Evolutionary conservation across 1,284 basidiomycete genomes (phyloP), one percentile per base, ranked within the genome.

Genomic region (Albatrellus sp.): DNA sequence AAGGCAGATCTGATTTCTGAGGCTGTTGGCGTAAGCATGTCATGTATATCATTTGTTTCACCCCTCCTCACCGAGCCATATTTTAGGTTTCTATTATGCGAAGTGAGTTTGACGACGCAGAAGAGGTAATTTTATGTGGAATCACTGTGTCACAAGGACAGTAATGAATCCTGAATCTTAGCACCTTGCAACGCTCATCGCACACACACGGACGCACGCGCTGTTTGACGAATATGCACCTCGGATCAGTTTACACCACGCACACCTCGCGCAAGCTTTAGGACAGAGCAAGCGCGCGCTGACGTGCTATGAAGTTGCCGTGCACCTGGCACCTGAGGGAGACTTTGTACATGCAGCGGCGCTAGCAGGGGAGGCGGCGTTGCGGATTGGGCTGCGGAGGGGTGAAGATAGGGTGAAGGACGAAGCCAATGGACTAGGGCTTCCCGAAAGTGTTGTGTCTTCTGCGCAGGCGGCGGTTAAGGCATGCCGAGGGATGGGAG

Each of bases 1-100:
- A 77, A 77, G 48, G 81, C 79, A 0, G 83, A 86, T 52, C 57
- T 86, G 46, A 57, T 84, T 30, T 78, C 73, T 47, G 83, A 86
- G 53, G 65, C 85, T 5, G 61, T 76, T 14, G 70, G 70, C 2
- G 80, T 82, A 55, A 46, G 72, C 59, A 13, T 45, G 44, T 42
- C 37, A 28, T 10, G 16, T 10, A 11, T 8, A 11, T 20, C 19
- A 14, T 16, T 11, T 36, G 35, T 28, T 36, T 12, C 28, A 14
- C 24, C 16, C 5, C 7, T 33, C 7, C 28, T 40, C 35, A 42
- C n/a, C 35, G 42, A 7, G 16, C 30, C 28, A 5, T n/a, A 24
- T 33, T n/a, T 29, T 30, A 82, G 80, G 68, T 79, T 3, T 70
- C 69, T 2, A 77, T 80, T 50, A 73, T 73, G 61, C 69, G 82